Evolutionary conservation across 805 yeast species (phyloP).

Genomic region (Candida parachauliodes): DNA sequence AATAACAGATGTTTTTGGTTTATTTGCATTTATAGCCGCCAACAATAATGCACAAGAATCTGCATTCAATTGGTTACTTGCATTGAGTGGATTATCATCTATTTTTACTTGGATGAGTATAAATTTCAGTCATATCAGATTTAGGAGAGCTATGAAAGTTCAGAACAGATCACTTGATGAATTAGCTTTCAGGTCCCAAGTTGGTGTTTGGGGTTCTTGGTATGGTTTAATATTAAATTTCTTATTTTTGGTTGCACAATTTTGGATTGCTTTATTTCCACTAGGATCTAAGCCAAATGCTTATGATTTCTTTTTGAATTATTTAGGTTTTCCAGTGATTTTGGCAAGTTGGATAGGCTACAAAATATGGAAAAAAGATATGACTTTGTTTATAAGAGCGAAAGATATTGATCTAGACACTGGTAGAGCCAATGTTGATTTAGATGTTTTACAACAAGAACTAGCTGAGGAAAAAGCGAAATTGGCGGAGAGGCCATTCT

Average conservation of each 20-base stretch:
- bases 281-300: constrained; percentile 39
- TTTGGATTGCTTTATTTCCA: constrained; percentile 66
- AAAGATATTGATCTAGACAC: constrained; percentile 32
- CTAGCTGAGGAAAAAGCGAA: constrained; percentile 30
- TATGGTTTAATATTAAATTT: constrained; percentile 47
- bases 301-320: constrained; percentile 26
- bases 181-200: constrained; percentile 50
- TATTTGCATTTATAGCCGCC: constrained; percentile 63
- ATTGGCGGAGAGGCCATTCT: constrained; percentile 22
- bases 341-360: constrained; percentile 27
- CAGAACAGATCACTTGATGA: constrained; percentile 52
- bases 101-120: constrained; percentile 64
- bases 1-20: constrained; percentile 51
- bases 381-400: constrained; percentile 25
- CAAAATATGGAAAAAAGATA: constrained; percentile 25
- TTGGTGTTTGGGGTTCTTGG: constrained; percentile 52
- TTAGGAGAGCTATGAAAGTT: constrained; percentile 52
- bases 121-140: constrained; percentile 56
- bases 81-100: constrained; percentile 60
- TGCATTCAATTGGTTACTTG: constrained; percentile 63
- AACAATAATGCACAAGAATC: constrained; percentile 44
- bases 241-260: constrained; percentile 54
- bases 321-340: constrained; percentile 32
- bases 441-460: constrained; percentile 32
- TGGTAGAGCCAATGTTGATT: constrained; percentile 31